These are phyloP conservation scores for Theileria luwenshuni DNA, from an alignment of 169 alveolate species.

Conservation along the genomic window DNA sequence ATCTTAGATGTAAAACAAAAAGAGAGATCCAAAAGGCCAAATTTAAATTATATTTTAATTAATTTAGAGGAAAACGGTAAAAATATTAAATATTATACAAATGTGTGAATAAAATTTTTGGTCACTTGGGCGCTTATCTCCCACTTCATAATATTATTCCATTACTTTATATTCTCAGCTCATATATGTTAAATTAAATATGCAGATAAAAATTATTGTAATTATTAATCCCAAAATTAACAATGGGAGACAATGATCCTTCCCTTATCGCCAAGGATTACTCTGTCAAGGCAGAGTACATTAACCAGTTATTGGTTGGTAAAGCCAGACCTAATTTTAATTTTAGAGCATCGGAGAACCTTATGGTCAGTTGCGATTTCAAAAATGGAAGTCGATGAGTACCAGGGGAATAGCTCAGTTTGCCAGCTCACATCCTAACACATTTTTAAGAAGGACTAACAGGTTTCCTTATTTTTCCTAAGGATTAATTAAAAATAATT, in stretches of 20 bases:
- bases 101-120: conserved; percentile 11
- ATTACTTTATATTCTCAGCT: not conserved
- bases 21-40: too few relatives aligned
- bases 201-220: not conserved
- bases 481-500: not conserved
- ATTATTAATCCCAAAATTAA: not conserved
- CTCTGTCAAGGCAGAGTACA: conserved; percentile 50
- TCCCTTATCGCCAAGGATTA: conserved; percentile 5
- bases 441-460: conserved; percentile 63
- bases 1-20: too few relatives aligned
- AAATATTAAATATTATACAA: conserved; percentile 3
- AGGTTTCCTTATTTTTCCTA: conserved; percentile 22
- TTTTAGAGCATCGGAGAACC: conserved; percentile 66
- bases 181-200: not conserved
- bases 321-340: not conserved
- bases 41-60: too few relatives aligned
- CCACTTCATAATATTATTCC: not conserved
- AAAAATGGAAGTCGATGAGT: conserved; percentile 65
- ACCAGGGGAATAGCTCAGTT: conserved; percentile 52
- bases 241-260: conserved; percentile 31
- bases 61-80: too few relatives aligned
- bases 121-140: conserved; percentile 2
- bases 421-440: conserved; percentile 64
- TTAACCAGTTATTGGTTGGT: conserved; percentile 50
- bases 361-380: conserved; percentile 44